phyloP scores from a whole-genome alignment of 257 asterid species.

The Phtheirospermum japonicum region DNA sequence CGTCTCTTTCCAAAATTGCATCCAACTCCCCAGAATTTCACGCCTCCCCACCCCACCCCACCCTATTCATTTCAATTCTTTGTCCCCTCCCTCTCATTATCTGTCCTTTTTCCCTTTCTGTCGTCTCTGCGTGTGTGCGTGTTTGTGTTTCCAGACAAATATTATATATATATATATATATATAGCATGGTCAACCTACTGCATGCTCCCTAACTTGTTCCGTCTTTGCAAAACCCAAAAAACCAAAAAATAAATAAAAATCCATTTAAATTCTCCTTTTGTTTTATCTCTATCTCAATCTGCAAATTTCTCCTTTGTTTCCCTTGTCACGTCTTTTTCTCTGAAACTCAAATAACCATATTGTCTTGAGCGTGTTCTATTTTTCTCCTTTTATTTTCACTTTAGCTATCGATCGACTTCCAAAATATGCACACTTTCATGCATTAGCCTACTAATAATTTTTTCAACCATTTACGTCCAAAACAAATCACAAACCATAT shows the following conservation, averaged over 20 bases:
- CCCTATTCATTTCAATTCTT: slow-evolving; percentile 25
- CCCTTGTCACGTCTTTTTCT: slow-evolving; percentile 45
- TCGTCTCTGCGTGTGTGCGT: not conserved
- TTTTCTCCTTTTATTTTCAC: too few species aligned
- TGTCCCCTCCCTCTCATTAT: not conserved
- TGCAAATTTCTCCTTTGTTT: slow-evolving; percentile 30
- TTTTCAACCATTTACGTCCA: not conserved
- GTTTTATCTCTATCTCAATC: slow-evolving; percentile 12
- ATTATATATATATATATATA: not conserved
- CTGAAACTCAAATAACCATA: slow-evolving; percentile 31
- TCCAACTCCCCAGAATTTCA: slow-evolving; percentile 40
- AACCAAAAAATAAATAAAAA: not conserved
- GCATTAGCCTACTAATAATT: not conserved
- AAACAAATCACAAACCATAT: not conserved
- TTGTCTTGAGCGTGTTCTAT: slow-evolving; percentile 34
- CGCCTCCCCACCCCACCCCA: slow-evolving; percentile 24
- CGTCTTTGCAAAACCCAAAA: too few species aligned
- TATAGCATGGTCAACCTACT: slow-evolving; percentile 35
- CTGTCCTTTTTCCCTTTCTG: slow-evolving; percentile 18
- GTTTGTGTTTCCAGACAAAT: not conserved
- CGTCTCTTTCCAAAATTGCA: slow-evolving; percentile 38
- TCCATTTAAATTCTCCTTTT: not conserved
- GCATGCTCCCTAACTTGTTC: too few species aligned
- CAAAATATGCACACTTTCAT: not conserved
- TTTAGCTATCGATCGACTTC: not conserved